Conservation (phyloP, 2,329 filamentous ascomycete species). For the Penicillium paneum region DNA sequence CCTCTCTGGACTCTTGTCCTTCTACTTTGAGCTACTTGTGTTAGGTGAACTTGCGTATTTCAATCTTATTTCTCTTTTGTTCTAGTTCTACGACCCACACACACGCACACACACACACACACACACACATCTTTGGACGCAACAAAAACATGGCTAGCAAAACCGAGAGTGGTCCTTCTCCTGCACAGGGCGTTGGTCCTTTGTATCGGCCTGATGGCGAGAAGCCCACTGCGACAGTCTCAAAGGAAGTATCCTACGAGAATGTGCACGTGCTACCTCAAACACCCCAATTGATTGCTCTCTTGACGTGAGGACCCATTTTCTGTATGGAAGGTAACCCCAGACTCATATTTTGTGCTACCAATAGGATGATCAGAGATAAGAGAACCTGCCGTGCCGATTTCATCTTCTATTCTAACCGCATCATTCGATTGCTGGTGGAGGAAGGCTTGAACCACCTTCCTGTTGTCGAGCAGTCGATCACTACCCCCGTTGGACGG, state of each 20-base stretch:
- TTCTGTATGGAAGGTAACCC: constrained; percentile 1
- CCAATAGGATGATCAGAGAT: constrained; percentile 83
- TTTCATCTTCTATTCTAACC: constrained; percentile 99
- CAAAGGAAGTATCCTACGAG: constrained; percentile 72
- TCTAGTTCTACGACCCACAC: not conserved
- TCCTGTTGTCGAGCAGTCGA: constrained; percentile 80
- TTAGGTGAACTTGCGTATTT: not conserved
- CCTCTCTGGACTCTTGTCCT: not conserved
- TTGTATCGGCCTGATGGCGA: constrained; percentile 71
- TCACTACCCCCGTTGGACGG: constrained; percentile 86
- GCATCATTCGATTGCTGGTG: constrained; percentile 92
- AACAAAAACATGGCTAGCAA: constrained; percentile 25
- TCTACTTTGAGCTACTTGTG: not conserved
- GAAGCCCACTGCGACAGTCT: constrained; percentile 85
- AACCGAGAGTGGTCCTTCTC: constrained; percentile 39
- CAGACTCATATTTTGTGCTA: constrained; percentile 10
- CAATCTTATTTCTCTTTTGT: not conserved
- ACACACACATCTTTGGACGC: not conserved
- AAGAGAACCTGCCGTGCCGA: constrained; percentile 85
- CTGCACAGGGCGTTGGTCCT: constrained; percentile 70
- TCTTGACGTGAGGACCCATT: constrained; percentile 76
- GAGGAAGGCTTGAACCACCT: constrained; percentile 97
- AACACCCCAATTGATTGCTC: constrained; percentile 93
- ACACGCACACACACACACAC: not conserved
- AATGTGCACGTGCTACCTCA: constrained; percentile 90